Conservation (phyloP, 495 filamentous ascomycete species). For the Clohesyomyces aquaticus region DNA sequence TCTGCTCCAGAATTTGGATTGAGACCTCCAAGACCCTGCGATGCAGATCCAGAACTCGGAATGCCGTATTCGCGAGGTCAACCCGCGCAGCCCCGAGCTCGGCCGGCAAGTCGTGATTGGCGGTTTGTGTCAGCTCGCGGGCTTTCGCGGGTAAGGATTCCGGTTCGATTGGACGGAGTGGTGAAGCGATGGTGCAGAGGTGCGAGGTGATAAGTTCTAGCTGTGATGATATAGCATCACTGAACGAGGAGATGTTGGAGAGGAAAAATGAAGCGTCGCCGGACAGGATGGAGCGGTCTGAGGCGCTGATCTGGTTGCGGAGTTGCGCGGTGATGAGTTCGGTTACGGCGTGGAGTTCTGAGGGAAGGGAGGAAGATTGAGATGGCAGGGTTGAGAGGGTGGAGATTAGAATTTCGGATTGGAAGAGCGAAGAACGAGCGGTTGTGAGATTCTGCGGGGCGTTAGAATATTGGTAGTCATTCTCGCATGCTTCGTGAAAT, state of each 20-base stretch:
- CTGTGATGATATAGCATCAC: constrained; percentile 24
- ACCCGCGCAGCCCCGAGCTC: constrained; percentile 14
- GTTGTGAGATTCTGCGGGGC: constrained; percentile 33
- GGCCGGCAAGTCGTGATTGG: constrained; percentile 19
- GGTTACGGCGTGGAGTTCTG: constrained; percentile 41
- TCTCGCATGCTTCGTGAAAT: neutral
- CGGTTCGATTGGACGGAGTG: constrained; percentile 9
- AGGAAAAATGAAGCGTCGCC: constrained; percentile 43
- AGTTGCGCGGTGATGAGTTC: constrained; percentile 40
- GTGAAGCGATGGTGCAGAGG: constrained; percentile 35
- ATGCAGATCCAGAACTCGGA: constrained; percentile 34
- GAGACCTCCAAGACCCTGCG: constrained; percentile 35
- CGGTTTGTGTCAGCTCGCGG: neutral
- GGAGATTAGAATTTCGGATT: constrained; percentile 25
- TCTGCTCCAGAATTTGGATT: constrained; percentile 56
- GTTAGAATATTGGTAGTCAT: neutral
- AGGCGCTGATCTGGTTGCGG: constrained; percentile 23
- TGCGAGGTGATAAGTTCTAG: constrained; percentile 10
- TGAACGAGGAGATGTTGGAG: constrained; percentile 21
- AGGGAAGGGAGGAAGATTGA: constrained; percentile 24
- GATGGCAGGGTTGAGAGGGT: constrained; percentile 37
- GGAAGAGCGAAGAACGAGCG: constrained; percentile 2
- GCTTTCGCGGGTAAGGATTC: constrained; percentile 6
- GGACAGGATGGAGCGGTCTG: constrained; percentile 40
- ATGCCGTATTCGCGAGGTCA: constrained; percentile 32